These are phyloP conservation scores for Leishmania arabica DNA, from an alignment of 208 protist species.

Conservation along the genomic window DNA sequence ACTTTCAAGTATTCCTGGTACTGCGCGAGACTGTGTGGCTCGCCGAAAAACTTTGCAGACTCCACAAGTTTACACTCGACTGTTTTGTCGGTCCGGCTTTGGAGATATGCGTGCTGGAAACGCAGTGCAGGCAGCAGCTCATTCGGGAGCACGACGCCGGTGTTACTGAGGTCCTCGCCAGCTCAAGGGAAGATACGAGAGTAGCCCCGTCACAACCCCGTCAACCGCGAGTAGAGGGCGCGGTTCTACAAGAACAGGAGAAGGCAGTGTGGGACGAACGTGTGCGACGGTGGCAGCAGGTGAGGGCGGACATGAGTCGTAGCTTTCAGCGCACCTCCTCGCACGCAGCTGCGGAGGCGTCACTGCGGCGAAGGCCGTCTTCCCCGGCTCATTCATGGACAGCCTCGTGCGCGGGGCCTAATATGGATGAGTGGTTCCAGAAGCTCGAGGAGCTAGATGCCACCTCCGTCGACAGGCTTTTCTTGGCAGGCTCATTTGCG, in stretches of 20 bases:
- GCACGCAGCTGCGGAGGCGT: background rate
- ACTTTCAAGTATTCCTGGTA: background rate
- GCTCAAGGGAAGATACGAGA: no score
- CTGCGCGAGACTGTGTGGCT: conserved; percentile 12
- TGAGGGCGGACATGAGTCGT: background rate
- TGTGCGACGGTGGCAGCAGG: conserved; percentile 10
- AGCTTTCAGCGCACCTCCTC: conserved; percentile 12
- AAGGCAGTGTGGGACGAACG: background rate
- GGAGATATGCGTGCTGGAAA: conserved; percentile 26
- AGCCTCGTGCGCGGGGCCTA: background rate
- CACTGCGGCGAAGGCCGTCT: background rate
- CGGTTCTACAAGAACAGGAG: background rate
- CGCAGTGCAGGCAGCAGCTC: conserved; percentile 16
- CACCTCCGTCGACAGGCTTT: conserved; percentile 1
- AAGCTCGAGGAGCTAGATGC: conserved; percentile 5
- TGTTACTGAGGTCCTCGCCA: background rate
- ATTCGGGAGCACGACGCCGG: conserved; percentile 8
- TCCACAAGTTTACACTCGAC: conserved; percentile 19
- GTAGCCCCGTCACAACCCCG: no score
- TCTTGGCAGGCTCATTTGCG: background rate
- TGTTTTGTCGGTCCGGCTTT: conserved; percentile 11
- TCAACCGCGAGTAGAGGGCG: background rate
- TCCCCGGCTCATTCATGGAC: no score
- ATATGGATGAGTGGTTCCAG: background rate
- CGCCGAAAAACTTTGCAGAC: conserved; percentile 13